Percentiles rank a stretch among this genome's conserved stretches.
Evolutionary conservation across 768 basidiomycete species (phyloP).

Genomic region (Mrakia gelida): DNA sequence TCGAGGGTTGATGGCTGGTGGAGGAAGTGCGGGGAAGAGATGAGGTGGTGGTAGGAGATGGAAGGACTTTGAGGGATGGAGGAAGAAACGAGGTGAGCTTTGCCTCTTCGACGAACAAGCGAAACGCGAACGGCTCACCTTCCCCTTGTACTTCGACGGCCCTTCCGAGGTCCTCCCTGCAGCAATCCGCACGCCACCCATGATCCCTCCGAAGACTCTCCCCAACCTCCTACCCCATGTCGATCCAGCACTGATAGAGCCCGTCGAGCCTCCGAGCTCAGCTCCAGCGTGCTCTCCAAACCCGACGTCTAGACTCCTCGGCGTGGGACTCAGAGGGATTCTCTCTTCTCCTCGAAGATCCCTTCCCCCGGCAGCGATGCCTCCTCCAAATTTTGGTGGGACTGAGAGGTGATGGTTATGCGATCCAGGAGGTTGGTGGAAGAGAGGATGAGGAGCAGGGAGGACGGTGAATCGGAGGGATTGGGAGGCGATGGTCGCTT

Average conservation of each 20-base stretch:
- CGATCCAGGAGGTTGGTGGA: slow-evolving; percentile 9
- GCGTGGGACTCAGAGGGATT: slow-evolving; percentile 2
- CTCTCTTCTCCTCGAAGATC: slow-evolving; percentile 7
- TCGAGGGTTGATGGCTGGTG: slow-evolving; percentile 13
- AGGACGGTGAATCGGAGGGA: slow-evolving; percentile 12
- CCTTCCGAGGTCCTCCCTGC: neutral
- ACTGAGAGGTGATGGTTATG: slow-evolving; percentile 8
- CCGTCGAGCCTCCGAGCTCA: neutral
- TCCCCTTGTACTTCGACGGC: slow-evolving; percentile 5
- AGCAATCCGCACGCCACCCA: neutral
- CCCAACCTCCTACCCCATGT: neutral
- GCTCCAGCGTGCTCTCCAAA: neutral
- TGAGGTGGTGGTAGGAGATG: slow-evolving; percentile 9
- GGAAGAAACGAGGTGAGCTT: neutral
- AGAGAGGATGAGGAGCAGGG: slow-evolving; percentile 6
- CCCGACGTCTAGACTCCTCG: slow-evolving; percentile 2
- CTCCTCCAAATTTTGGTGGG: neutral
- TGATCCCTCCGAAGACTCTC: neutral
- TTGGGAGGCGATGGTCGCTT: neutral
- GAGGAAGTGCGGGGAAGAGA: neutral
- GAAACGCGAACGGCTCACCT: neutral
- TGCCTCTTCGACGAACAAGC: too few relatives aligned
- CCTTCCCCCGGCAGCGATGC: neutral
- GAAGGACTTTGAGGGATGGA: neutral
- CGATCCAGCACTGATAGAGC: neutral